Evolutionary conservation across 176 grass and related monocot species (phyloP).

Genomic region (Bonia amplexicaulis): DNA sequence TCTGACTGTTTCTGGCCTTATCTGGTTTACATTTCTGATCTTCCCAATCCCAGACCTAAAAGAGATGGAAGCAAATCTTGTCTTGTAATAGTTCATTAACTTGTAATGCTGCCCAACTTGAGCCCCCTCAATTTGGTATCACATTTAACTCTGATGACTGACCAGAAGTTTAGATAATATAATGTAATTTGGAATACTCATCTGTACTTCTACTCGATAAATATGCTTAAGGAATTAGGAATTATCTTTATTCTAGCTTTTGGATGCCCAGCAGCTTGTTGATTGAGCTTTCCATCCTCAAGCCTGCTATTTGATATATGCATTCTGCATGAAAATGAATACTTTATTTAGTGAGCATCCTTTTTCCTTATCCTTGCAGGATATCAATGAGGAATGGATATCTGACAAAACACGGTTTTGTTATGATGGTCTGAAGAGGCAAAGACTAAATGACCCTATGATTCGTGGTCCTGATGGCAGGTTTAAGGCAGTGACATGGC

Average conservation of each 20-base stretch:
- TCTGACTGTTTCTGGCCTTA: background rate
- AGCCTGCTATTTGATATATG: background rate
- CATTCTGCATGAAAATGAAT: background rate
- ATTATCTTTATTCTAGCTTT: background rate
- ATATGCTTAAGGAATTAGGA: background rate
- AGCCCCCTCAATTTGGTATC: background rate
- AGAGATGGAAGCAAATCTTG: background rate
- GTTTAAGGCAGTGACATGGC: slow-evolving; percentile 90
- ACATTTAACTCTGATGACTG: background rate
- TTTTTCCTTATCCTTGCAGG: slow-evolving; percentile 42
- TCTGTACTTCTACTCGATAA: background rate
- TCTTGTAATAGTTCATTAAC: background rate
- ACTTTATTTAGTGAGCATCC: background rate
- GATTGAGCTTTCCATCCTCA: background rate
- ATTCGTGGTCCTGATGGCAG: slow-evolving; percentile 89
- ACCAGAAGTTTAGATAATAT: background rate
- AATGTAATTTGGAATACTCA: background rate
- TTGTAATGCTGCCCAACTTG: background rate
- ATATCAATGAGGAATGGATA: slow-evolving; percentile 99
- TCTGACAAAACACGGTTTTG: slow-evolving; percentile 98
- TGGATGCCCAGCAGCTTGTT: background rate
- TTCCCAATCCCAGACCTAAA: background rate
- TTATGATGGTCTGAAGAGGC: slow-evolving; percentile 95
- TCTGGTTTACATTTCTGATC: background rate
- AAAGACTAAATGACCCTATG: slow-evolving; percentile 97